phyloP scores from a whole-genome alignment of 2,329 filamentous ascomycete species.

The Xylaria multiplex region DNA sequence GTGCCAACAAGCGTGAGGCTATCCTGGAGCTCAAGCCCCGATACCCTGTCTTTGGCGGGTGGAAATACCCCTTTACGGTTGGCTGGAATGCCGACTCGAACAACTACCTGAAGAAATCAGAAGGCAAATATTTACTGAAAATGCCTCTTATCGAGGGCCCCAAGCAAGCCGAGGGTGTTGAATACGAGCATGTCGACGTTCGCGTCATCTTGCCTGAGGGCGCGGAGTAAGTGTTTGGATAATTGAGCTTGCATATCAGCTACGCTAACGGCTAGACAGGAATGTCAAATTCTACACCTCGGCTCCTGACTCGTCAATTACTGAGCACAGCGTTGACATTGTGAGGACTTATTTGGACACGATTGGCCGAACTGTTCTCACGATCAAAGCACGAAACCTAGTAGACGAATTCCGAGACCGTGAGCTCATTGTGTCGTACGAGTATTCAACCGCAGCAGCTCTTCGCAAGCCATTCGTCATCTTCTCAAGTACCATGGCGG shows the following conservation, averaged over 20 bases:
- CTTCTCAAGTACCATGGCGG: constrained; percentile 74
- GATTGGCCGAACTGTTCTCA: constrained; percentile 83
- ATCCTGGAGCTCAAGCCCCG: constrained; percentile 89
- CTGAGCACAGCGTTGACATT: constrained; percentile 67
- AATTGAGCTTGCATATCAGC: constrained; percentile 45
- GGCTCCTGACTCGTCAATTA: constrained; percentile 71
- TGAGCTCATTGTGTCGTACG: constrained; percentile 86
- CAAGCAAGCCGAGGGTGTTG: constrained; percentile 83
- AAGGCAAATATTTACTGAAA: constrained; percentile 83
- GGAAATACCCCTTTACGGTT: constrained; percentile 97
- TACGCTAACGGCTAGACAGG: constrained; percentile 65
- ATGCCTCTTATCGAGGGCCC: constrained; percentile 95
- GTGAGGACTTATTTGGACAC: constrained; percentile 96
- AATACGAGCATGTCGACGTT: constrained; percentile 83
- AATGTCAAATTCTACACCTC: constrained; percentile 82
- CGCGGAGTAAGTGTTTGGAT: constrained; percentile 71
- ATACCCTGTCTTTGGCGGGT: constrained; percentile 96
- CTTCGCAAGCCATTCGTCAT: constrained; percentile 89
- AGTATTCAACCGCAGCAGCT: constrained; percentile 77
- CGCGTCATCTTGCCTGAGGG: constrained; percentile 92
- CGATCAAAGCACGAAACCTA: constrained; percentile 83
- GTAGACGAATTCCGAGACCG: constrained; percentile 90
- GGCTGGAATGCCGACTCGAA: constrained; percentile 93
- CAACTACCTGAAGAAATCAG: constrained; percentile 73
- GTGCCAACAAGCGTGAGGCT: constrained; percentile 79